Base-by-base conservation (phyloP, 164 flowering plant genomes). In the Echeveria elegans region DNA sequence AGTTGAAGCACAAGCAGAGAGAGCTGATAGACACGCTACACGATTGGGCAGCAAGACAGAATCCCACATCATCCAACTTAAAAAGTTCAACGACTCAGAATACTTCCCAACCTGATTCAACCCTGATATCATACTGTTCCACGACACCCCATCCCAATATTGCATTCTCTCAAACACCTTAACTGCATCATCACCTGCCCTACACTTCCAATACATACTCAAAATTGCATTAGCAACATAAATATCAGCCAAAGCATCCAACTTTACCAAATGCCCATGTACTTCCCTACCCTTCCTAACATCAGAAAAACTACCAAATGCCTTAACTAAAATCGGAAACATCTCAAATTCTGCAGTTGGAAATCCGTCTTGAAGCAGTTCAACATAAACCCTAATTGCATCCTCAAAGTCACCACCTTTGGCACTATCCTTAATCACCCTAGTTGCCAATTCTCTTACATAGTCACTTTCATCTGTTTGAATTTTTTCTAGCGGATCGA, bases 291-390 rank as follows among this genome's bases (percentile, higher is more conserved):
- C 45, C 45, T 40, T 40, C 15, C 1, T 74, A 21, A 78, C 29
- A 56, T 78, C 74, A 56, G 28, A 66, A 58, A 83, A 73, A 37
- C 79, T 85, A 50, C 78, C 86, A 58, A 85, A 89, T 12, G 90
- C 87, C 71, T 87, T 84, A 58, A 87, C 69, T 67, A 87, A 77
- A 66, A 79, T 77, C 0, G 92, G 89, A 56, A 89, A 71, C 21
- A 84, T 73, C 26, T 72, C 61, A 5, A 40, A 40, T 2, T 40
- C 45, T 62, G 72, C 73, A 37, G 67, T 52, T 1, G 59, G 71
- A 38, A 72, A 6, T 43, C 80, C 81, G 45, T 23, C 50, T 41
- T 74, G 70, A 63, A 81, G 63, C 78, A 77, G 30, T 38, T 63
- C 21, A 37, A 77, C 14, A 71, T 77, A 82, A 43, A 69, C 37